Conservation (phyloP, 139 green algal genomes). For the Chlamydomonas urium region DNA sequence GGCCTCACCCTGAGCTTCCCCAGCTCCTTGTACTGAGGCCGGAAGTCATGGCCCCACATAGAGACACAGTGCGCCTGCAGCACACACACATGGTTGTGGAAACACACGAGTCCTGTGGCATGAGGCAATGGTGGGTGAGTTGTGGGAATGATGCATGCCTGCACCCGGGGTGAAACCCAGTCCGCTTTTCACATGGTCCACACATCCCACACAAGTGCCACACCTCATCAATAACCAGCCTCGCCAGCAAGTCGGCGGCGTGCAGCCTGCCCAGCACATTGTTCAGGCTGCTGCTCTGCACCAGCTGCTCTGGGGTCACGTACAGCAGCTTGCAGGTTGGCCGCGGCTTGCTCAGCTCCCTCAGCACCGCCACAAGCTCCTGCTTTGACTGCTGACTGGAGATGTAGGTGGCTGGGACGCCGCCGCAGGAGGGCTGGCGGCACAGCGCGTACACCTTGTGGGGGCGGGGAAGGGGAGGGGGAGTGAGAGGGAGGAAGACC, state of each 20-base stretch:
- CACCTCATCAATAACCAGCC: slow-evolving; percentile 88
- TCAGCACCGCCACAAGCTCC: slow-evolving; percentile 51
- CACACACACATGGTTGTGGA: no score
- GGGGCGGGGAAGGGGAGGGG: no score
- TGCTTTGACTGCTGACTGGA: slow-evolving; percentile 58
- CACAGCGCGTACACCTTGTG: slow-evolving; percentile 62
- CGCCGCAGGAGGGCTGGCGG: slow-evolving; percentile 34
- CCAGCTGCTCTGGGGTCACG: slow-evolving; percentile 88
- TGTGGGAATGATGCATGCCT: no score
- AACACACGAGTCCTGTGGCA: no score
- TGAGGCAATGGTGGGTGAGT: no score
- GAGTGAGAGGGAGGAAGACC: no score
- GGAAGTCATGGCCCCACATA: slow-evolving; percentile 95
- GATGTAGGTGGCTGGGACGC: slow-evolving; percentile 75
- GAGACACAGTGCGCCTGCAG: slow-evolving; percentile 88
- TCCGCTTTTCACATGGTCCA: no score
- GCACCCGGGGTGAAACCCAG: no score
- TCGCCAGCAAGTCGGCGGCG: slow-evolving; percentile 39
- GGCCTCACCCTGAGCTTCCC: neutral
- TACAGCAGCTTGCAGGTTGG: slow-evolving; percentile 77
- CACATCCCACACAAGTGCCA: neutral
- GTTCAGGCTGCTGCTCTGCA: slow-evolving; percentile 45
- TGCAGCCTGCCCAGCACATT: slow-evolving; percentile 56
- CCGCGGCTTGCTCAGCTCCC: slow-evolving; percentile 65
- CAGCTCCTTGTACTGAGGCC: slow-evolving; percentile 74